A percentile compares a stretch with the other conserved stretches of the same genome.
These are phyloP conservation scores for Cubamyces sp. DNA, from an alignment of 768 basidiomycete species.

Conservation along the genomic window DNA sequence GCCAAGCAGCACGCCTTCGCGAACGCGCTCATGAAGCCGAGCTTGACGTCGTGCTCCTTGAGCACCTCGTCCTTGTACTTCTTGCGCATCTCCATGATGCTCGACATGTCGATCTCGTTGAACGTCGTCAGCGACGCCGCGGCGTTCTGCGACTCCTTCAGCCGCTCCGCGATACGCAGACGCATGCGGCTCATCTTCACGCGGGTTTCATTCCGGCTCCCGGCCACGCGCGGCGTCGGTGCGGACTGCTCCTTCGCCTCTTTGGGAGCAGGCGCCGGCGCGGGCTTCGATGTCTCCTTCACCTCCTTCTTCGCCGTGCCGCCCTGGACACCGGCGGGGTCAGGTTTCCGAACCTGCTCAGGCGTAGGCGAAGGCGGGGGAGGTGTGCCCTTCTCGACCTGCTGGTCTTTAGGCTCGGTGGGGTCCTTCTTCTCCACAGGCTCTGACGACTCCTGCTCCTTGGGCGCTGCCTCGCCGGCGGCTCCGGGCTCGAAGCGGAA, in stretches of 20 bases:
- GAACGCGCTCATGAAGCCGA: constrained; percentile 98
- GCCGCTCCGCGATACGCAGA: constrained; percentile 91
- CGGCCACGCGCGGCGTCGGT: constrained; percentile 43
- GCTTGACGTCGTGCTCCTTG: constrained; percentile 92
- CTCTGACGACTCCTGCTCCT: constrained; percentile 30
- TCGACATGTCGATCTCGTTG: constrained; percentile 99
- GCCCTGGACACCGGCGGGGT: constrained; percentile 37
- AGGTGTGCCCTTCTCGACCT: constrained; percentile 50
- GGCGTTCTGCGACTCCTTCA: constrained; percentile 97
- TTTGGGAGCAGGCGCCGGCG: constrained; percentile 29
- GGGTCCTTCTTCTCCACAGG: constrained; percentile 42
- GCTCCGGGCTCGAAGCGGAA: constrained; percentile 86
- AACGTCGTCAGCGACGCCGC: constrained; percentile 98
- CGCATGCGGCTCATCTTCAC: constrained; percentile 99
- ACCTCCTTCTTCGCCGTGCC: constrained; percentile 40
- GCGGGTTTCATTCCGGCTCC: constrained; percentile 84
- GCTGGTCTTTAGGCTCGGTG: constrained; percentile 51
- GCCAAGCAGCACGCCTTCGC: constrained; percentile 85
- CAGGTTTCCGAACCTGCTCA: constrained; percentile 32
- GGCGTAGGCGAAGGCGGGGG: constrained; percentile 48
- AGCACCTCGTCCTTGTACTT: constrained; percentile 91
- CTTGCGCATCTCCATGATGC: constrained; percentile 89
- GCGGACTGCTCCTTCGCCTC: constrained; percentile 33
- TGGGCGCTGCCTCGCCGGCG: constrained; percentile 26
- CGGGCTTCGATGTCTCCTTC: constrained; percentile 41